phyloP scores from a whole-genome alignment of 768 basidiomycete species.

The Suillus luteus region DNA sequence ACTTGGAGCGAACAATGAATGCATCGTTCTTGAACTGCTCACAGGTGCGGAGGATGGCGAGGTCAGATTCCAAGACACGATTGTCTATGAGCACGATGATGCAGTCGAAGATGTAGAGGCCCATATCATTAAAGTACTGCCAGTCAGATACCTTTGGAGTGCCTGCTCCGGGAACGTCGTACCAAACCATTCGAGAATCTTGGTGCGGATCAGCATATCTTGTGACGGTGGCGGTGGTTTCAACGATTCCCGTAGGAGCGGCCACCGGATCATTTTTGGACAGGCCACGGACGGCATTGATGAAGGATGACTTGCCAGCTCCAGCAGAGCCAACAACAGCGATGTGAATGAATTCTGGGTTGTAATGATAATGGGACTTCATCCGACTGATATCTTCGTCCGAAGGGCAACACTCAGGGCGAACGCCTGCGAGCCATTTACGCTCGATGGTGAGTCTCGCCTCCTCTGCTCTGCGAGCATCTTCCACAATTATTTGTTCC shows the following conservation, averaged over 20 bases:
- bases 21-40: background rate
- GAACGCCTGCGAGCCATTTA: too few species aligned
- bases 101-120: background rate
- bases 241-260: background rate
- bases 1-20: slow-evolving; percentile 21
- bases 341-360: too few species aligned
- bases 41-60: background rate
- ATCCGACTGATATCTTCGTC: too few species aligned
- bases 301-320: too few species aligned
- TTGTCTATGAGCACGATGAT: background rate
- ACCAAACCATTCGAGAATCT: background rate
- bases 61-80: background rate
- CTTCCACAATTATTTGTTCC: background rate
- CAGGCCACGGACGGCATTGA: background rate
- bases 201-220: background rate
- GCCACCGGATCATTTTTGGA: background rate
- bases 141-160: background rate
- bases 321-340: too few species aligned
- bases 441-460: too few species aligned
- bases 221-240: background rate
- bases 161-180: background rate
- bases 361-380: too few species aligned
- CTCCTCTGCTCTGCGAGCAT: background rate
- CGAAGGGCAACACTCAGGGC: too few species aligned
- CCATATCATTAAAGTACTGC: background rate